Evolutionary conservation across 345 rosid species (phyloP), one percentile per base, ranked within the genome.

Genomic region (Angophora floribunda): DNA sequence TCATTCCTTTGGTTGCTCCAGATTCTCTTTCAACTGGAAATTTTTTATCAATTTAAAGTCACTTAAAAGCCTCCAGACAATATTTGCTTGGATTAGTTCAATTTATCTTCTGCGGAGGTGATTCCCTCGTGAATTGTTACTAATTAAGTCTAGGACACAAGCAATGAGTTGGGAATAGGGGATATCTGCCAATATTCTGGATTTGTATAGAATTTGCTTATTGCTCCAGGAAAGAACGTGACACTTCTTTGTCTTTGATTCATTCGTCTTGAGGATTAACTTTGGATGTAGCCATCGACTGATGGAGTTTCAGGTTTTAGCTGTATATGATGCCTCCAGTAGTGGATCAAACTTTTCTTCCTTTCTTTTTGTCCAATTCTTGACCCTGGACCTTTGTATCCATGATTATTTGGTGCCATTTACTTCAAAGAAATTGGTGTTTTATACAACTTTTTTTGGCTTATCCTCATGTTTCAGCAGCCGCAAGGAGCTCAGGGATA

Each of bases 401-500:
- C 47, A 7, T 51, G 52, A 85, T 15, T 85, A 50, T 85, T 85
- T 26, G 12, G 86, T 85, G 86, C 12, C 36, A 14, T 32, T 51
- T 28, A 51, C 7, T 85, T 50, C 1, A 0, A 52, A 75, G 82
- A 75, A 75, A 41, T 41, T 75, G 84, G 84, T 3, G 14, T 75
- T 75, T 75, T 75, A 75, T 75, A 75, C 1, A 1, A 45, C 28
- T 28, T 26, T 50, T 50, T 55, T 14, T 85, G 59, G 50, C 49
- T 52, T 86, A 12, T 53, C 55, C 41, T 87, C 86, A 57, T 88
- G 89, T 53, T 88, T 86, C 89, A 75, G 93, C 88, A 90, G 95
- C 93, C 92, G 98, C 88, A 97, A 97, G 93, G 96, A 95, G 88
- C 91, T 97, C 86, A 91, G 95, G 94, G 91, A 89, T 87, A 93